Conservation (phyloP, 164 flowering plant species). For the Vitis cinerea region DNA sequence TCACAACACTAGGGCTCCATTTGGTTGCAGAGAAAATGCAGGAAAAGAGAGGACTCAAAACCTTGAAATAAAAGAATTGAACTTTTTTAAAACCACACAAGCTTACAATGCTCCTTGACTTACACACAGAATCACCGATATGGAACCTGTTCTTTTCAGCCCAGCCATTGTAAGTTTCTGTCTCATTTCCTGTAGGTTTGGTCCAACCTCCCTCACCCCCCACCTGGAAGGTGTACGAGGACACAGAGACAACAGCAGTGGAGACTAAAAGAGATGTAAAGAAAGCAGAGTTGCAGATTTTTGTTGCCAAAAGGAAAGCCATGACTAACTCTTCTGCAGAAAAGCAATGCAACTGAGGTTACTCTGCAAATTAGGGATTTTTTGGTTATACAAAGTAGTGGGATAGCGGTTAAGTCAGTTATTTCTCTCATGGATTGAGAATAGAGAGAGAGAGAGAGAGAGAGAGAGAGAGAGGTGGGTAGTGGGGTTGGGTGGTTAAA, state of each 20-base stretch:
- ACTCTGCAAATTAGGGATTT: not conserved
- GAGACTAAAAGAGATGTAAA: conserved; percentile 11
- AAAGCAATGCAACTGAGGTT: not conserved
- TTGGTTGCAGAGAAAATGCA: not conserved
- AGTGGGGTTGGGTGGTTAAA: conserved; percentile 4
- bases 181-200: conserved; percentile 38
- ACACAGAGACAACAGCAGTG: conserved; percentile 12
- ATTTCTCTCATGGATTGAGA: not conserved
- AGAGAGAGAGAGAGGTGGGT: too few species aligned
- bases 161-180: conserved; percentile 50
- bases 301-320: conserved; percentile 19
- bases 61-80: not conserved
- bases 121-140: conserved; percentile 57
- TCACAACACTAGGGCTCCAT: not conserved
- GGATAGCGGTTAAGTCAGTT: not conserved
- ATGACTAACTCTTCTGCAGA: not conserved
- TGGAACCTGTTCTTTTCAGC: conserved; percentile 56
- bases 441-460: not conserved
- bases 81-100: not conserved
- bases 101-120: conserved; percentile 10
- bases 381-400: not conserved
- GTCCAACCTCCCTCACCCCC: conserved; percentile 56
- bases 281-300: conserved; percentile 4
- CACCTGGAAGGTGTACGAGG: conserved; percentile 41
- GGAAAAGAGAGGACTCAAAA: not conserved